These are phyloP conservation scores for Raphanus raphanistrum DNA, from an alignment of 345 rosid species.

Conservation along the genomic window DNA sequence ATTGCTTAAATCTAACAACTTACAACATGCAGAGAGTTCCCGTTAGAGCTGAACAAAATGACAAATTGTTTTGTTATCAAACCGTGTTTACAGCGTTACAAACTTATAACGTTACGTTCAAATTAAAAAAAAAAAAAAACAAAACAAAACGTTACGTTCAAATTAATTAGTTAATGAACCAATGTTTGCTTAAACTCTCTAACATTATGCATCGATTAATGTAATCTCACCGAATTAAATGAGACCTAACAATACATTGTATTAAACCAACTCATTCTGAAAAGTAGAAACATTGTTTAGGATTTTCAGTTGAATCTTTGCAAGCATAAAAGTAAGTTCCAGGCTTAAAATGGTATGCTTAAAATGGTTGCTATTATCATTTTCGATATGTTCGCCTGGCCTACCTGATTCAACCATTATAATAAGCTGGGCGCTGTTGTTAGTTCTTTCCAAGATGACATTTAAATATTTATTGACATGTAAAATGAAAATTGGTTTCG, in stretches of 20 bases:
- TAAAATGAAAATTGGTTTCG: neutral
- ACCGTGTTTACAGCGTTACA: neutral
- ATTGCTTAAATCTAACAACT: neutral
- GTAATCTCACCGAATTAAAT: slow-evolving; percentile 2
- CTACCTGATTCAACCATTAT: neutral
- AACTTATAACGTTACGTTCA: slow-evolving; percentile 23
- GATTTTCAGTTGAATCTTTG: neutral
- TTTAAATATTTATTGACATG: neutral
- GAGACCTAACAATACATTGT: neutral
- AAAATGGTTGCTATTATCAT: neutral
- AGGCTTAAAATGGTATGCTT: neutral
- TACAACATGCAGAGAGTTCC: neutral
- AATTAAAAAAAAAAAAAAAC: too few species aligned
- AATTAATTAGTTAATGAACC: neutral
- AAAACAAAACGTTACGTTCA: slow-evolving; percentile 32
- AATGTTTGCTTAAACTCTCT: neutral
- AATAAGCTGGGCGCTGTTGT: neutral
- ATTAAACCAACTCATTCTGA: neutral
- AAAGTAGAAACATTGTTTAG: neutral
- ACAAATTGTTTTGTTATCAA: neutral
- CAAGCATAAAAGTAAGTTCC: neutral
- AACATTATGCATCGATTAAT: neutral
- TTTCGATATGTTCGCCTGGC: neutral
- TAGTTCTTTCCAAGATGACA: neutral
- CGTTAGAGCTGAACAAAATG: slow-evolving; percentile 23